phyloP scores from a whole-genome alignment of 2,329 filamentous ascomycete genomes.

The Alternaria panax region DNA sequence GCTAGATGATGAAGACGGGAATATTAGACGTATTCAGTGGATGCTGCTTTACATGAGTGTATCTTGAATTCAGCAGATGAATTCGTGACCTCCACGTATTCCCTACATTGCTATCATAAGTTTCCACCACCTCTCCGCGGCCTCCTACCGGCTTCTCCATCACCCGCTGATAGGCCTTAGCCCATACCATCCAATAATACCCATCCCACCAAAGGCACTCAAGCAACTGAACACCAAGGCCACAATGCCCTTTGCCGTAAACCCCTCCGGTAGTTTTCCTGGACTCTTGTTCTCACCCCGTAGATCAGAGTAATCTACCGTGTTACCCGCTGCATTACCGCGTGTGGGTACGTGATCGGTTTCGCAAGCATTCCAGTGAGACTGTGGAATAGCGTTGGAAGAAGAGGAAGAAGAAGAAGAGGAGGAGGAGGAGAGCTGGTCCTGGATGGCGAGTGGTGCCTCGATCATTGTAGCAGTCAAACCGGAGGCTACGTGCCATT shows the following conservation, averaged over 20 bases:
- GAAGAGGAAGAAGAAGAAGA: not conserved
- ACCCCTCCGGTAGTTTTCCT: constrained; percentile 68
- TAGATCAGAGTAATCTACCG: constrained; percentile 65
- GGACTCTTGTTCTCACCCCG: constrained; percentile 61
- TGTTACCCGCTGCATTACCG: constrained; percentile 81
- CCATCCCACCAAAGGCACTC: constrained; percentile 72
- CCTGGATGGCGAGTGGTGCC: constrained; percentile 65
- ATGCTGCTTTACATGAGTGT: not conserved
- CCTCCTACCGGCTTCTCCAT: not conserved
- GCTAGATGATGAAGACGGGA: not conserved
- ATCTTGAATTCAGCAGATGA: not conserved
- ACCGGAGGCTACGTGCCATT: constrained; percentile 56
- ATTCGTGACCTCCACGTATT: not conserved
- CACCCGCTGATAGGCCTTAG: constrained; percentile 43
- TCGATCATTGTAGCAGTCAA: constrained; percentile 62
- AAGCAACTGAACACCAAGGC: constrained; percentile 77
- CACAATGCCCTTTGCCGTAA: constrained; percentile 74
- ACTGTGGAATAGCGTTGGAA: constrained; percentile 60
- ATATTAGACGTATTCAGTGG: not conserved
- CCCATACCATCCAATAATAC: constrained; percentile 73
- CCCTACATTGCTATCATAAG: not conserved
- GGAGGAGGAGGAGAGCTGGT: constrained; percentile 36
- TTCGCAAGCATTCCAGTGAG: constrained; percentile 68
- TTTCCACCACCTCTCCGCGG: no score
- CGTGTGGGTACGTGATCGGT: constrained; percentile 58